These are phyloP conservation scores for Neoscytalidium dimidiatum DNA, from an alignment of 2,329 filamentous ascomycete species.

Conservation along the genomic window DNA sequence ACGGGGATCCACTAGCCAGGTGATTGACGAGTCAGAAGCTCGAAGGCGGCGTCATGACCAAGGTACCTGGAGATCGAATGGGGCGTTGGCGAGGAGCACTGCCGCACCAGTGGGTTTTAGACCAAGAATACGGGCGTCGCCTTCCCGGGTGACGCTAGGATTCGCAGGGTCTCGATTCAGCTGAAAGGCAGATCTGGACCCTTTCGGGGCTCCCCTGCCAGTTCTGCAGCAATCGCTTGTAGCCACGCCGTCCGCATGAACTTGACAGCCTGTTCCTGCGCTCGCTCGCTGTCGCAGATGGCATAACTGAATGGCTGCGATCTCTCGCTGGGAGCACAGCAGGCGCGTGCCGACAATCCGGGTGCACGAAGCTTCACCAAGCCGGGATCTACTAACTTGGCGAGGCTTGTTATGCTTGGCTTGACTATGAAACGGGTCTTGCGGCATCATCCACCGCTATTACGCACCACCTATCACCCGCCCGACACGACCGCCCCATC, in stretches of 20 bases:
- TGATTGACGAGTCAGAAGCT: background rate
- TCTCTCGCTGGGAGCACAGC: background rate
- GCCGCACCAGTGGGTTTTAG: conserved; percentile 10
- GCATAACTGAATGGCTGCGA: background rate
- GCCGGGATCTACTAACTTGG: conserved; percentile 8
- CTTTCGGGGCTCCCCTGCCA: background rate
- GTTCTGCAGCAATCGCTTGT: background rate
- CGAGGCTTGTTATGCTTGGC: background rate
- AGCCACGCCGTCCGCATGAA: background rate
- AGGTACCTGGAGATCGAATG: conserved; percentile 18
- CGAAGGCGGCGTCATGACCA: conserved; percentile 2
- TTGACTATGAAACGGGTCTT: conserved; percentile 1
- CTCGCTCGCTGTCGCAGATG: background rate
- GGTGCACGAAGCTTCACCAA: conserved; percentile 11
- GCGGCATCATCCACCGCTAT: conserved; percentile 6
- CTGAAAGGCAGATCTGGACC: background rate
- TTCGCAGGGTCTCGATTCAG: conserved; percentile 14
- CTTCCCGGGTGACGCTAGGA: background rate
- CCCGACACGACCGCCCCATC: background rate
- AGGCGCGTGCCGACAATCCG: conserved; percentile 2
- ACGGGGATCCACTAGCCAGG: background rate
- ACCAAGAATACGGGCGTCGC: conserved; percentile 14
- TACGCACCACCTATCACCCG: background rate
- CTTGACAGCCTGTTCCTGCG: background rate
- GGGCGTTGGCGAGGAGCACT: conserved; percentile 1